These are phyloP conservation scores for Yamadazyma dushanensis DNA, from an alignment of 1,139 yeast species.

Conservation along the genomic window DNA sequence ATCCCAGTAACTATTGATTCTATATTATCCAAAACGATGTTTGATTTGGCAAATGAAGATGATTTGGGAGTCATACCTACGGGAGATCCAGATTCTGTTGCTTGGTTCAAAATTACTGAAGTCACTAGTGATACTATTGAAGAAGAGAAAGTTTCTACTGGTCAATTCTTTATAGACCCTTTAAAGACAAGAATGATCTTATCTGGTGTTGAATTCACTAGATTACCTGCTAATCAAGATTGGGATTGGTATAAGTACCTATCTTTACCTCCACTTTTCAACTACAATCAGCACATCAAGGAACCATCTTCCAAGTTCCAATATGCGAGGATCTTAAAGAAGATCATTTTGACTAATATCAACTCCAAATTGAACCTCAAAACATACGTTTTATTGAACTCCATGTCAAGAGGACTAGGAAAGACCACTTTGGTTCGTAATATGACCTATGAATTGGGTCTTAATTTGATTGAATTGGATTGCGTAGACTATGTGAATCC, in stretches of 20 bases:
- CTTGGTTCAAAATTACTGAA: constrained; percentile 74
- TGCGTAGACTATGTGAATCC: constrained; percentile 61
- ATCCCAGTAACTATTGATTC: constrained; percentile 82
- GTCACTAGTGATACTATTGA: constrained; percentile 29
- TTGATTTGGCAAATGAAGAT: constrained; percentile 35
- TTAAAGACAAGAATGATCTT: constrained; percentile 65
- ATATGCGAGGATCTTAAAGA: constrained; percentile 53
- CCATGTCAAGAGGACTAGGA: constrained; percentile 78
- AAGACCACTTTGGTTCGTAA: constrained; percentile 64
- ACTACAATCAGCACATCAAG: constrained; percentile 23
- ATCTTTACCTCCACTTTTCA: constrained; percentile 39
- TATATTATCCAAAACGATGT: constrained; percentile 59
- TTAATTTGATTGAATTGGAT: constrained; percentile 70
- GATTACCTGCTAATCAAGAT: constrained; percentile 34
- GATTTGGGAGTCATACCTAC: constrained; percentile 48
- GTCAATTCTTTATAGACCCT: constrained; percentile 65
- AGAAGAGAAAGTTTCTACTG: constrained; percentile 10
- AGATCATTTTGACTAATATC: constrained; percentile 49
- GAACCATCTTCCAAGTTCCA: constrained; percentile 30
- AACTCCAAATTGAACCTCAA: constrained; percentile 42
- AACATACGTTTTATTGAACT: constrained; percentile 66
- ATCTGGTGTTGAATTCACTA: constrained; percentile 53
- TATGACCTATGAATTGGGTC: constrained; percentile 59
- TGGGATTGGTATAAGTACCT: constrained; percentile 53
- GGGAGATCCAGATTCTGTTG: constrained; percentile 71